phyloP scores from a whole-genome alignment of 1,139 yeast species.

The Candida smagusa region DNA sequence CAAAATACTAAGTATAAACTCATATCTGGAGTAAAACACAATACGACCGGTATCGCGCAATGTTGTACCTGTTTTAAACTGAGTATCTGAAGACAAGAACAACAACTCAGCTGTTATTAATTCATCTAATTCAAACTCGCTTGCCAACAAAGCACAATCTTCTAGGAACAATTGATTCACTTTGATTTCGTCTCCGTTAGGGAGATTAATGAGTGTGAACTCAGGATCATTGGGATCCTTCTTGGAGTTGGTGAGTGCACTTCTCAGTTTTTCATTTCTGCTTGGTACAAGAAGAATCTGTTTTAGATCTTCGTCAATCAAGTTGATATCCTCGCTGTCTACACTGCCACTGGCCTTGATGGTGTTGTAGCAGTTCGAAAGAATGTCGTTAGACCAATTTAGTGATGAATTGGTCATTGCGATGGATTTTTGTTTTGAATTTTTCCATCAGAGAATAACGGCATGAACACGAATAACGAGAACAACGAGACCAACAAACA shows the following conservation, averaged over 20 bases:
- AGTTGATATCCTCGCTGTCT: not conserved
- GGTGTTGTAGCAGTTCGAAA: constrained; percentile 35
- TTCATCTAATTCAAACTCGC: constrained; percentile 40
- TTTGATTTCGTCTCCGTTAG: constrained; percentile 57
- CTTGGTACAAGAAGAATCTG: constrained; percentile 47
- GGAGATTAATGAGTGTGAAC: constrained; percentile 48
- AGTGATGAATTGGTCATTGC: constrained; percentile 6
- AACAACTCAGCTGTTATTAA: constrained; percentile 35
- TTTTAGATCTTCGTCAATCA: constrained; percentile 29
- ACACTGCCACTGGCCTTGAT: constrained; percentile 16
- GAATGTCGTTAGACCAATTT: constrained; percentile 35
- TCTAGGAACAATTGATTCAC: constrained; percentile 59
- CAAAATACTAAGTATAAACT: constrained; percentile 66
- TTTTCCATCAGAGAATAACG: no score
- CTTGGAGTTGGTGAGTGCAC: constrained; percentile 29
- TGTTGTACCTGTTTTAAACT: constrained; percentile 49
- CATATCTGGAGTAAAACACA: constrained; percentile 66
- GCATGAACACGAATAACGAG: no score
- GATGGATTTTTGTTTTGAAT: no score
- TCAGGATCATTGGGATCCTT: constrained; percentile 21
- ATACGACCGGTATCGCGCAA: constrained; percentile 68
- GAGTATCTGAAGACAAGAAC: constrained; percentile 38
- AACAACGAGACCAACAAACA: no score
- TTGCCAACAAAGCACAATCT: constrained; percentile 56
- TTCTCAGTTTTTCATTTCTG: constrained; percentile 54